A percentile compares a stretch with the other conserved stretches of the same genome.
phyloP scores from a whole-genome alignment of 129 eudicot genomes.

The Chrysanthemum lavandulifolium region DNA sequence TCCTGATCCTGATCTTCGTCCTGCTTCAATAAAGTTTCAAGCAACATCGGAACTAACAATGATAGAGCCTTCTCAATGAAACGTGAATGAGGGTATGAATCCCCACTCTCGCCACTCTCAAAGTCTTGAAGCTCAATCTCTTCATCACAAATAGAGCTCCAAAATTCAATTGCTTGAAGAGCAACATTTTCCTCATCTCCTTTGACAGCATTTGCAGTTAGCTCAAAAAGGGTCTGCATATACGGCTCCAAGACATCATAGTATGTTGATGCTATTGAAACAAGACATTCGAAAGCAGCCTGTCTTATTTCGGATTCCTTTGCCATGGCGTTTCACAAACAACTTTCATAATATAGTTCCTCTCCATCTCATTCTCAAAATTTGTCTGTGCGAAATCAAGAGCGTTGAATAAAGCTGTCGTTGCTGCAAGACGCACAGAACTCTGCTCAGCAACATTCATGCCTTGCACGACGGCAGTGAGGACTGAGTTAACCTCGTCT shows the following conservation, averaged over 20 bases:
- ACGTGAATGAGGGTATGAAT: constrained; percentile 64
- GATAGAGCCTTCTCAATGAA: constrained; percentile 79
- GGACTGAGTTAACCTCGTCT: constrained; percentile 78
- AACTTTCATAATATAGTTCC: constrained; percentile 82
- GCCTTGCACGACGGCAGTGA: constrained; percentile 94
- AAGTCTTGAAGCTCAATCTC: constrained; percentile 81
- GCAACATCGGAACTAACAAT: constrained; percentile 69
- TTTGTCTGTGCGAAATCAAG: constrained; percentile 90
- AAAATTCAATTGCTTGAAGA: constrained; percentile 85
- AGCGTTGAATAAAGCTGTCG: constrained; percentile 78
- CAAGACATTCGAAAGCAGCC: constrained; percentile 87
- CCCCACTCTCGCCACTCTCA: constrained; percentile 53
- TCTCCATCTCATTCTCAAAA: constrained; percentile 81
- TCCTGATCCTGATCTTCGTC: constrained; percentile 94
- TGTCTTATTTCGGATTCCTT: constrained; percentile 72
- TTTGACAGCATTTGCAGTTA: constrained; percentile 80
- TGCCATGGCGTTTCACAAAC: constrained; percentile 82
- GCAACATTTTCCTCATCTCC: constrained; percentile 92
- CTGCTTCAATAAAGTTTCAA: constrained; percentile 82
- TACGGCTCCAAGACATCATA: constrained; percentile 85
- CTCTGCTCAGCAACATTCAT: constrained; percentile 73
- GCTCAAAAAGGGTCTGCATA: constrained; percentile 75
- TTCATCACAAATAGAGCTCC: constrained; percentile 96
- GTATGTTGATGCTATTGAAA: constrained; percentile 86
- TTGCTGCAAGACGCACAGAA: constrained; percentile 82